Base-by-base conservation (phyloP, 352 stramenopile species). In the Pythium aphanidermatum region DNA sequence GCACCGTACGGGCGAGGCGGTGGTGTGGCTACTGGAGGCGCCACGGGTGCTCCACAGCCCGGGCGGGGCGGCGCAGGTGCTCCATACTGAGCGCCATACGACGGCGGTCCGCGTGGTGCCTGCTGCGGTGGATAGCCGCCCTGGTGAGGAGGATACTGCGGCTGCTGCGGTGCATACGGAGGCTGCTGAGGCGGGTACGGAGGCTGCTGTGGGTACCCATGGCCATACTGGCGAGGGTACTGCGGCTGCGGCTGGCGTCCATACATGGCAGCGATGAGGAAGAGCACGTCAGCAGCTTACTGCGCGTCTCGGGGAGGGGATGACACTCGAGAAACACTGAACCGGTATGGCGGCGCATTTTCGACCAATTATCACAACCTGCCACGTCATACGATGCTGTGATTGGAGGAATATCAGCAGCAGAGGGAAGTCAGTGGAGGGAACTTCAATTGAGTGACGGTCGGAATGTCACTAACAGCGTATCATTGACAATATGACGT, bases 251-350 rank as follows among this genome's bases (percentile, higher is more conserved):
- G 54, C 52, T 33, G 52, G 39, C 44, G 47, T 39, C 44, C 41
- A 49, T 58, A 63, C 47, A 63, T 63, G 32, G 35, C 19, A 28
- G 10, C 9, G 21, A 29, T 14, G n/a, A n/a, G n/a, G n/a, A n/a
- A n/a, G n/a, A n/a, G n/a, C n/a, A n/a, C n/a, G n/a, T n/a, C n/a
- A n/a, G n/a, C n/a, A n/a, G n/a, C n/a, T n/a, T n/a, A n/a, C n/a
- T n/a, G n/a, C n/a, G n/a, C n/a, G n/a, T n/a, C n/a, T n/a, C n/a
- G n/a, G n/a, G n/a, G n/a, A n/a, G n/a, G n/a, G n/a, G n/a, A n/a
- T n/a, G n/a, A n/a, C n/a, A n/a, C n/a, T n/a, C n/a, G n/a, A n/a
- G n/a, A n/a, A n/a, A n/a, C n/a, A n/a, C n/a, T n/a, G n/a, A n/a
- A n/a, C n/a, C n/a, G n/a, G n/a, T n/a, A n/a, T n/a, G n/a, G n/a